phyloP scores from a whole-genome alignment of 2,329 filamentous ascomycete genomes.

The Venturiaceae sp. region DNA sequence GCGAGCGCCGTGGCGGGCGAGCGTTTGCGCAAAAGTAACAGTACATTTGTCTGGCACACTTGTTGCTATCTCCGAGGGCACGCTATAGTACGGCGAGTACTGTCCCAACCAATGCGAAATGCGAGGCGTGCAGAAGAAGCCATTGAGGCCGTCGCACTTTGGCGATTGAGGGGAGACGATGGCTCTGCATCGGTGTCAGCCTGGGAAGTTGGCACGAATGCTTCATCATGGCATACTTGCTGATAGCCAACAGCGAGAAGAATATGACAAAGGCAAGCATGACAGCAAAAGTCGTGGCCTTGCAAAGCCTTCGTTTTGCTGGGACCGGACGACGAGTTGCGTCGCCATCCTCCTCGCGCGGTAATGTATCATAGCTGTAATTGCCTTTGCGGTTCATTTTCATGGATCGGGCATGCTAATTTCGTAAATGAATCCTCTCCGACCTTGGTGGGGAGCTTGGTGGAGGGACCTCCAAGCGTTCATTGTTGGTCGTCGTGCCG shows the following conservation, averaged over 20 bases:
- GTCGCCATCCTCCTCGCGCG: neutral
- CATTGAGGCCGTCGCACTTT: constrained; percentile 43
- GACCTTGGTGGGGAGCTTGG: neutral
- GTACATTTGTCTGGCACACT: constrained; percentile 57
- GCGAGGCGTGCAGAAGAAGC: constrained; percentile 53
- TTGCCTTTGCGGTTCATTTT: neutral
- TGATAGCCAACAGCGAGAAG: neutral
- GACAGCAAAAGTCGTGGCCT: neutral
- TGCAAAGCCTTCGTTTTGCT: neutral
- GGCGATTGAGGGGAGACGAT: neutral
- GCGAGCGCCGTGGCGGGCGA: constrained; percentile 78
- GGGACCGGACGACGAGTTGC: neutral
- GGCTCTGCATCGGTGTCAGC: neutral
- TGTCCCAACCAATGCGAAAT: constrained; percentile 71
- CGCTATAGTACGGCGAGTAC: constrained; percentile 76
- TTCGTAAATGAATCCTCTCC: neutral
- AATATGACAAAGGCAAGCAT: neutral
- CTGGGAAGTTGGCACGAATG: neutral
- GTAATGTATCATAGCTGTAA: neutral
- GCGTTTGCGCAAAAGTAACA: constrained; percentile 68
- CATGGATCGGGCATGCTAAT: neutral
- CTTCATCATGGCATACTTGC: neutral
- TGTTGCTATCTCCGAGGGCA: constrained; percentile 54
- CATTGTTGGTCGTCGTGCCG: neutral
- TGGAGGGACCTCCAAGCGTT: too few species aligned